phyloP scores from a whole-genome alignment of 2,329 filamentous ascomycete genomes.

The Colletotrichum lentis region DNA sequence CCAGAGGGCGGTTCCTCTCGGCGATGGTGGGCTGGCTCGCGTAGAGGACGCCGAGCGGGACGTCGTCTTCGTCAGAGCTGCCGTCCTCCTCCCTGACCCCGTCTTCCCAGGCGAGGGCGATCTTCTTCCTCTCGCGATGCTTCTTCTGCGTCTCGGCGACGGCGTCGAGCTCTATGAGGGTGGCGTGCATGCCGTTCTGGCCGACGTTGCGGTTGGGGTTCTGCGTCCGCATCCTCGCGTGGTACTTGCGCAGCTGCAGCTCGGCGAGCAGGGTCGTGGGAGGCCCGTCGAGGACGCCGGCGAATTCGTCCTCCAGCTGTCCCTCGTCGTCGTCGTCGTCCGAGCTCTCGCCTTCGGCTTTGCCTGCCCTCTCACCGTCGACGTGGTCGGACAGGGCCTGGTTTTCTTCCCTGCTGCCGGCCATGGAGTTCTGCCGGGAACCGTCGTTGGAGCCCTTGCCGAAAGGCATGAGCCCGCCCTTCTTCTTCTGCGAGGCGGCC shows the following conservation, averaged over 20 bases:
- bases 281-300: conserved; percentile 63
- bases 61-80: conserved; percentile 77
- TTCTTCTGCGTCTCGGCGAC: conserved; percentile 86
- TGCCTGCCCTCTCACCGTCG: conserved; percentile 43
- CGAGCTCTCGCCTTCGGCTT: conserved; percentile 45
- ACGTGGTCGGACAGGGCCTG: conserved; percentile 41
- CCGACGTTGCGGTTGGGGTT: conserved; percentile 64
- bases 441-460: conserved; percentile 49
- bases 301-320: conserved; percentile 42
- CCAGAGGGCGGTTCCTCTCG: conserved; percentile 71
- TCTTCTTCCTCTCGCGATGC: conserved; percentile 75
- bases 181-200: conserved; percentile 87
- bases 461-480: conserved; percentile 60
- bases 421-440: conserved; percentile 22
- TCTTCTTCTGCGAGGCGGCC: conserved; percentile 52
- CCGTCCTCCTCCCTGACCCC: conserved; percentile 55
- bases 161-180: conserved; percentile 87
- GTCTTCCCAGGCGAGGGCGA: conserved; percentile 92
- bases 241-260: conserved; percentile 87
- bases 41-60: conserved; percentile 84
- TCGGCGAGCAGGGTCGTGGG: conserved; percentile 94
- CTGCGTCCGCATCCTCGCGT: conserved; percentile 81
- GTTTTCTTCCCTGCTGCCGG: conserved; percentile 41
- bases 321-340: conserved; percentile 52
- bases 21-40: conserved; percentile 66